Conservation (phyloP, 1,139 yeast genomes). For the Hansenula sp. region DNA sequence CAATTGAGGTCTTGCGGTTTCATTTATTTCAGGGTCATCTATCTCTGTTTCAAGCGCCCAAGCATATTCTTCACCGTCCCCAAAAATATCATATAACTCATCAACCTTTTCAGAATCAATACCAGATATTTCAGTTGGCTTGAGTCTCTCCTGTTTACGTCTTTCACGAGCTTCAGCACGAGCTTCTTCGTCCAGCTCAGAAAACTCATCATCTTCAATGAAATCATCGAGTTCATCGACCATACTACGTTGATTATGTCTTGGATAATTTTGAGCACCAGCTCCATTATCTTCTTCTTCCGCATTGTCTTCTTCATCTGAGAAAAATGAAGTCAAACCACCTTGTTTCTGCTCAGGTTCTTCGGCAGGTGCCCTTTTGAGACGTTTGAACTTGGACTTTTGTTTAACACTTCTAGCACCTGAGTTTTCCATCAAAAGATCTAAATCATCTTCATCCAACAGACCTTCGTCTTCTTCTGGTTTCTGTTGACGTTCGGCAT, state of each 20-base stretch:
- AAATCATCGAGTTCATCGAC: conserved; percentile 92
- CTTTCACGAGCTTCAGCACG: conserved; percentile 35
- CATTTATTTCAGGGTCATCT: conserved; percentile 44
- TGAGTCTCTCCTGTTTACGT: conserved; percentile 33
- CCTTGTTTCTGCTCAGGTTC: conserved; percentile 32
- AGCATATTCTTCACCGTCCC: conserved; percentile 95
- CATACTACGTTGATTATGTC: conserved; percentile 18
- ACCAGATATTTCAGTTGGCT: conserved; percentile 62
- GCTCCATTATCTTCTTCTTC: conserved; percentile 36
- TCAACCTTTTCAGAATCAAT: conserved; percentile 91
- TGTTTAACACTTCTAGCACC: conserved; percentile 53
- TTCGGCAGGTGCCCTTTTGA: conserved; percentile 60
- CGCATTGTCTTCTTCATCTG: conserved; percentile 70
- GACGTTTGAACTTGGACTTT: conserved; percentile 66
- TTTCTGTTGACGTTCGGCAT: conserved; percentile 23
- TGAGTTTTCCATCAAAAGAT: conserved; percentile 82
- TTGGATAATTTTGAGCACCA: conserved; percentile 28
- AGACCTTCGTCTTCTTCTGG: conserved; percentile 54
- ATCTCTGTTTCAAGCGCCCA: conserved; percentile 96
- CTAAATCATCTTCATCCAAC: conserved; percentile 93
- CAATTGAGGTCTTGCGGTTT: conserved; percentile 54
- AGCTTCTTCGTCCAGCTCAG: conserved; percentile 80
- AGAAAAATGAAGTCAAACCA: conserved; percentile 67
- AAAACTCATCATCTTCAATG: conserved; percentile 94
- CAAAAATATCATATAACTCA: conserved; percentile 91